These are phyloP conservation scores for Piper betle DNA, from an alignment of 164 flowering plant species.

Conservation along the genomic window DNA sequence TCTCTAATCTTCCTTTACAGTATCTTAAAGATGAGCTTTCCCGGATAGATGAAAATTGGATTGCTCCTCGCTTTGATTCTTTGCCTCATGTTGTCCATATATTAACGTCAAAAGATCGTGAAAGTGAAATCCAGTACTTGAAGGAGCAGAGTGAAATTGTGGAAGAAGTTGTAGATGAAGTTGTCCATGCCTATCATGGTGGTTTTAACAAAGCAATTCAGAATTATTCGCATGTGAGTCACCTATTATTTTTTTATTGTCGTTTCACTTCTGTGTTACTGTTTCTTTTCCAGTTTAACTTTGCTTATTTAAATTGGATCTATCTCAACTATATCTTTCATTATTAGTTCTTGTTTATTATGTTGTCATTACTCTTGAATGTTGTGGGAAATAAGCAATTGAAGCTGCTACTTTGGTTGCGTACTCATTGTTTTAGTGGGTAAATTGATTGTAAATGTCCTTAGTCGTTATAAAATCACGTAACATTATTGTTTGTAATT, in stretches of 20 bases:
- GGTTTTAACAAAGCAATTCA: conserved; percentile 99
- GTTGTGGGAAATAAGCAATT: too few relatives aligned
- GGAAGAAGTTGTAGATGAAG: conserved; percentile 98
- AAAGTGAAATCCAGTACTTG: conserved; percentile 51
- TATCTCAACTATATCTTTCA: too few relatives aligned
- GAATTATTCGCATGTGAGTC: conserved; percentile 90
- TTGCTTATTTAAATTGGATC: neutral
- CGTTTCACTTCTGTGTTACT: neutral
- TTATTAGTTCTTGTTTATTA: too few relatives aligned
- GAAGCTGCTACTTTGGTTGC: too few relatives aligned
- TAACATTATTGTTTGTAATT: too few relatives aligned
- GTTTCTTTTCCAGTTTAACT: neutral
- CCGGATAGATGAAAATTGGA: conserved; percentile 82
- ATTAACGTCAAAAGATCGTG: conserved; percentile 91
- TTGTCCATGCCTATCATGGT: conserved; percentile 87
- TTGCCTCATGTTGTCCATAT: conserved; percentile 97
- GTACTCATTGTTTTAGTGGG: too few relatives aligned
- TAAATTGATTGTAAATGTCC: too few relatives aligned
- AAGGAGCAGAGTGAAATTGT: conserved; percentile 86
- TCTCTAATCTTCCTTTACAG: conserved; percentile 21
- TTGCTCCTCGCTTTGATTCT: conserved; percentile 90
- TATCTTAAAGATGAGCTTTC: conserved; percentile 63
- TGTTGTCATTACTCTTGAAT: too few relatives aligned
- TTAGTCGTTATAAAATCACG: too few relatives aligned
- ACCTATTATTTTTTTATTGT: neutral